Percentiles rank a stretch among this genome's conserved stretches.
Evolutionary conservation across 1,284 basidiomycete genomes (phyloP).

Genomic region (Coriolopsis trogii): DNA sequence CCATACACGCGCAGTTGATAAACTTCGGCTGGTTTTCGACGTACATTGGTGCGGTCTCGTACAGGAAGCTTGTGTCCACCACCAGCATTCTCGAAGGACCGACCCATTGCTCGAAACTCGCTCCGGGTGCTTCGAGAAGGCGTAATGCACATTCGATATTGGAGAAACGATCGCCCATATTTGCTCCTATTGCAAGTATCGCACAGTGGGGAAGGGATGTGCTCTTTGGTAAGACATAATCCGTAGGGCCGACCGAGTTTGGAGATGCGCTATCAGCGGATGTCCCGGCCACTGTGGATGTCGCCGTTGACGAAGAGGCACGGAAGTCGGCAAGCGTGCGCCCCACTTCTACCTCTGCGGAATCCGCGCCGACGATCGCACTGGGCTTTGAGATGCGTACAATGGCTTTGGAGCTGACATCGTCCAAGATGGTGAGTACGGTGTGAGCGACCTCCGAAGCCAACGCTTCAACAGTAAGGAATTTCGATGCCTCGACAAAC

Average conservation of each 20-base stretch:
- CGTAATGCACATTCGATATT: constrained; percentile 82
- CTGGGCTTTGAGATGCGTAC: constrained; percentile 78
- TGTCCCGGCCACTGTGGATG: no score
- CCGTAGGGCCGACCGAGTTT: not conserved
- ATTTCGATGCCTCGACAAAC: constrained; percentile 51
- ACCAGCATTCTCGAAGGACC: constrained; percentile 43
- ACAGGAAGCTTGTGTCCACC: constrained; percentile 88
- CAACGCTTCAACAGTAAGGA: constrained; percentile 77
- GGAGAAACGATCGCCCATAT: constrained; percentile 86
- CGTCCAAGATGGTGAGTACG: constrained; percentile 35
- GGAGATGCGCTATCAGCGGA: not conserved
- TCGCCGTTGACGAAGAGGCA: not conserved
- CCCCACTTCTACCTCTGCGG: constrained; percentile 63
- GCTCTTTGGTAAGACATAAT: not conserved
- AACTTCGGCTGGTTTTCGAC: constrained; percentile 89
- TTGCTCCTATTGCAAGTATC: constrained; percentile 87
- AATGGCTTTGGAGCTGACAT: constrained; percentile 41
- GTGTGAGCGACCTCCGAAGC: constrained; percentile 60
- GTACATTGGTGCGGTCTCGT: constrained; percentile 97
- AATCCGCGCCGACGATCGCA: constrained; percentile 73
- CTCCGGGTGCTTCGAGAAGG: constrained; percentile 51
- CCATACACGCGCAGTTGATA: constrained; percentile 89
- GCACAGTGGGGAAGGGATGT: constrained; percentile 41
- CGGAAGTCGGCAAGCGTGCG: constrained; percentile 43
- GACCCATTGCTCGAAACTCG: constrained; percentile 25